These are phyloP conservation scores for Nannizziopsis barbatae DNA, from an alignment of 2,329 filamentous ascomycete species.

Conservation along the genomic window DNA sequence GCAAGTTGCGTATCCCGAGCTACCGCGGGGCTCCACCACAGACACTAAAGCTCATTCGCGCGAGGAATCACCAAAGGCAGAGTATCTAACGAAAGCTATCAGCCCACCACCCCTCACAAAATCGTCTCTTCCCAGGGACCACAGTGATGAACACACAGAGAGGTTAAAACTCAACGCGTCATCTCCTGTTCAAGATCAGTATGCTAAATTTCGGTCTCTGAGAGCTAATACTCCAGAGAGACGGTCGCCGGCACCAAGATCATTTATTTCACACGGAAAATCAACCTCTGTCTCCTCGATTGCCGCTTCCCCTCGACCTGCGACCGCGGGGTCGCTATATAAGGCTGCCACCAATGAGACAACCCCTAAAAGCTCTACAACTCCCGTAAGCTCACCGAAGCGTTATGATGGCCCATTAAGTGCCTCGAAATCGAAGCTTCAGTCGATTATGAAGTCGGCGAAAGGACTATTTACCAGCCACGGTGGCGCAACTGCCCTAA, in stretches of 20 bases:
- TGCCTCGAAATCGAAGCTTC: conserved; percentile 84
- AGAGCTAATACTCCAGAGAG: conserved; percentile 13
- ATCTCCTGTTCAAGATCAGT: conserved; percentile 1
- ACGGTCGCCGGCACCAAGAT: conserved; percentile 14
- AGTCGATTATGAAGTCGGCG: conserved; percentile 79
- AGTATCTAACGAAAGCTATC: not conserved
- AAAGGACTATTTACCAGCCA: conserved; percentile 76
- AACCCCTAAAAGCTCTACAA: conserved; percentile 44
- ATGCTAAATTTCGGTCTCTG: conserved; percentile 8
- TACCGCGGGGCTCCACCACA: conserved; percentile 14
- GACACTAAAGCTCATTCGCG: conserved; percentile 12
- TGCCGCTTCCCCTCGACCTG: conserved; percentile 41
- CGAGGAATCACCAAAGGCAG: conserved; percentile 34
- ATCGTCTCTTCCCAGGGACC: conserved; percentile 1
- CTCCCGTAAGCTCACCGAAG: conserved; percentile 46
- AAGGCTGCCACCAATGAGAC: conserved; percentile 54
- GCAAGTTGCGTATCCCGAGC: conserved; percentile 30
- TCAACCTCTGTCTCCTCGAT: conserved; percentile 50
- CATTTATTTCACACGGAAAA: conserved; percentile 45
- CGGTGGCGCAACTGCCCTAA: conserved; percentile 47
- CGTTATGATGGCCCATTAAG: conserved; percentile 69
- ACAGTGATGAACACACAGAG: not conserved
- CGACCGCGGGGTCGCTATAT: conserved; percentile 37
- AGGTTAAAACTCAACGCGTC: conserved; percentile 1
- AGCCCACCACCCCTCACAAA: conserved; percentile 11